Conservation (phyloP, 305 asterid genomes). For the Fraxinus sp. region DNA sequence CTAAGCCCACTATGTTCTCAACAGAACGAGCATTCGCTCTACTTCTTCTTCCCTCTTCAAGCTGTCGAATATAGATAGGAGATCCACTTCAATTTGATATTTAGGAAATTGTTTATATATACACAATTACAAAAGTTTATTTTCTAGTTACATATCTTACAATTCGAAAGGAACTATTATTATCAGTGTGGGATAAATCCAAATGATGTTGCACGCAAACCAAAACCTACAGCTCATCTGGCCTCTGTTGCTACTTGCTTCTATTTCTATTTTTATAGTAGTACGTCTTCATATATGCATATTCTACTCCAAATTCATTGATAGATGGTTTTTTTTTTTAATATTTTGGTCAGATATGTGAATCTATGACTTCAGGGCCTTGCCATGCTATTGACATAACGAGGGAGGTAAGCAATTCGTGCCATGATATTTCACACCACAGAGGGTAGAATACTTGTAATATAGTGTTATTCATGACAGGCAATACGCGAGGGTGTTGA, state of each 20-base stretch:
- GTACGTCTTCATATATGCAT: background rate
- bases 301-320: slow-evolving; percentile 11
- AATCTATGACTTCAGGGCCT: slow-evolving; percentile 85
- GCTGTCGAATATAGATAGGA: no score
- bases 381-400: slow-evolving; percentile 81
- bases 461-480: slow-evolving; percentile 41
- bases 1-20: background rate
- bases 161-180: background rate
- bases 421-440: slow-evolving; percentile 20
- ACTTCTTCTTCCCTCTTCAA: no score
- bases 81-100: no score
- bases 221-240: background rate
- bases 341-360: slow-evolving; percentile 63
- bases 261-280: slow-evolving; percentile 13
- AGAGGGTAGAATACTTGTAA: slow-evolving; percentile 7
- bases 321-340: background rate
- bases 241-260: slow-evolving; percentile 10
- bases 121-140: background rate
- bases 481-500: slow-evolving; percentile 93
- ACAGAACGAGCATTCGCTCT: no score
- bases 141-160: background rate
- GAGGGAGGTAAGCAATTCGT: slow-evolving; percentile 60
- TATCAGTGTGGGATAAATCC: background rate
- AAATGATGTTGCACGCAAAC: background rate
- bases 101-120: background rate